Evolutionary conservation across 129 eudicot genomes (phyloP), one percentile per base, ranked within the genome.

Genomic region (Apium graveolens): DNA sequence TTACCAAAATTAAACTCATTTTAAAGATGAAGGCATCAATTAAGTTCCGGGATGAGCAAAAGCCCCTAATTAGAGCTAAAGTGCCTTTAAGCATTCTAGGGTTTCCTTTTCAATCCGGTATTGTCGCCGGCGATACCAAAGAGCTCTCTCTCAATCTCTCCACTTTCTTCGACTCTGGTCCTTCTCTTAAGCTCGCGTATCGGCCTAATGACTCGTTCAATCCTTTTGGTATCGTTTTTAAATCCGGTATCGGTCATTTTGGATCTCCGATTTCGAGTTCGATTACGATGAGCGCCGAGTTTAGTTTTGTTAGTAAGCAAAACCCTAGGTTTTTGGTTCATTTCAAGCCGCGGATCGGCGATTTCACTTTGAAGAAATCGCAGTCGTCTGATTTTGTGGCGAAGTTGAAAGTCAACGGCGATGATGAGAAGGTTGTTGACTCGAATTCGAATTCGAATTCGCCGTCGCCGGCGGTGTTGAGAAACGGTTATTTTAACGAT

Each of bases 261-360:
- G 98, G 98, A 12, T 93, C 98, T 7, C 97, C 98, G 24, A 80
- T 74, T 60, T 82, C 86, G 0, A 90, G 97, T 78, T 82, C 96
- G 2, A 39, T 93, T 69, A 86, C 85, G 78, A 89, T 93, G 98
- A 84, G 91, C 82, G 97, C 98, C 11, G 96, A 93, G 43, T 91
- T 93, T 38, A 84, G 79, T 70, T 26, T 87, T 11, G 16, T 85
- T 5, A 88, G 90, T 2, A 51, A 63, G 55, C 90, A 87, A 32
- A 93, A 86, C 85, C 96, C 98, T 68, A 84, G 75, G 24, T 91
- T 93, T 69, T 84, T 88, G 37, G 75, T 93, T 45, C 91, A 86
- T 51, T 91, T 93, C 85, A 93, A 91, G 80, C 98, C 98, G 6
- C 77, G 78, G 43, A 81, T 93, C 35, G 98, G 98, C 49, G 98